Evolutionary conservation across 768 basidiomycete species (phyloP).

Genomic region (Naganishia onofrii): DNA sequence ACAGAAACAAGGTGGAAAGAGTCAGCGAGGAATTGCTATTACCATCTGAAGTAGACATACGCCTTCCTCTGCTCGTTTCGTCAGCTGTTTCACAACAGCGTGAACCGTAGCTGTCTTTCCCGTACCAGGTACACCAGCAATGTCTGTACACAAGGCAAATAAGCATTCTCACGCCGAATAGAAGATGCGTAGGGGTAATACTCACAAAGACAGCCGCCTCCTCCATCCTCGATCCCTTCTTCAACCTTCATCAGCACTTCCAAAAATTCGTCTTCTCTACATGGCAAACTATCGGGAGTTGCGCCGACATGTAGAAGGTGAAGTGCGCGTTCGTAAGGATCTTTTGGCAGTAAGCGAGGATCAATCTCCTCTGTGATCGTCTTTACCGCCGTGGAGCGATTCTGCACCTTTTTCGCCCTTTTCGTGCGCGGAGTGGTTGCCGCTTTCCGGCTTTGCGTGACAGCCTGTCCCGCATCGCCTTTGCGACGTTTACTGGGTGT

Average conservation of each 20-base stretch:
- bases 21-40: neutral
- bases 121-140: conserved; percentile 97
- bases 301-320: conserved; percentile 89
- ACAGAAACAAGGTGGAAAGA: neutral
- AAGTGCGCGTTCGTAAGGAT: conserved; percentile 84
- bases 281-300: conserved; percentile 82
- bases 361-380: conserved; percentile 38
- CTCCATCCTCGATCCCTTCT: conserved; percentile 83
- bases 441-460: conserved; percentile 58
- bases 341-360: conserved; percentile 62
- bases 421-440: conserved; percentile 12
- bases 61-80: conserved; percentile 76
- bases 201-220: conserved; percentile 93
- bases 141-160: conserved; percentile 61
- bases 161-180: neutral
- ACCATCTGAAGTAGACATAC: conserved; percentile 55
- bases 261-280: conserved; percentile 79
- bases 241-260: conserved; percentile 72
- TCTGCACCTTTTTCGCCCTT: neutral
- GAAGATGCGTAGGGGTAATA: conserved; percentile 31
- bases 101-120: conserved; percentile 91
- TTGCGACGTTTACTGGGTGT: conserved; percentile 34
- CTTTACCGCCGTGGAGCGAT: conserved; percentile 3
- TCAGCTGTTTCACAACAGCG: conserved; percentile 82
- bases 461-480: conserved; percentile 47